Conservation (phyloP, 176 grass and related monocot genomes). For the Oryza australiensis region DNA sequence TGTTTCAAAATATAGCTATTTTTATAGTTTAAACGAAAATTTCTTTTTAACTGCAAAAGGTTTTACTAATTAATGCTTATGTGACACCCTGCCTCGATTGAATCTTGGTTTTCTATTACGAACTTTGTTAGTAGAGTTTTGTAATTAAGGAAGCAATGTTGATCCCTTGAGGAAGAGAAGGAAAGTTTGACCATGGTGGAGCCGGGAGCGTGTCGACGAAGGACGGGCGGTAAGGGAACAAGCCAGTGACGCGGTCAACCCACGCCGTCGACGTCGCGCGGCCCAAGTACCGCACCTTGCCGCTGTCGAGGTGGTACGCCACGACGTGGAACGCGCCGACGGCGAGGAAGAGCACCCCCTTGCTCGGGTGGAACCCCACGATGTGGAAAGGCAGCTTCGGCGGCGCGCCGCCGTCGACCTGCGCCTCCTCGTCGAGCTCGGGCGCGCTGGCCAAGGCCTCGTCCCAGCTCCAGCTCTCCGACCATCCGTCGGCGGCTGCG, state of each 20-base stretch:
- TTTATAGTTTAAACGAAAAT: too few species aligned
- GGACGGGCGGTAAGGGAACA: constrained; percentile 21
- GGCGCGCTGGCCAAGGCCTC: background rate
- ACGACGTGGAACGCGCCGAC: constrained; percentile 17
- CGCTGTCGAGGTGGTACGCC: constrained; percentile 7
- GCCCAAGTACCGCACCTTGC: constrained; percentile 26
- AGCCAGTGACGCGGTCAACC: background rate
- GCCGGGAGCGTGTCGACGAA: constrained; percentile 1
- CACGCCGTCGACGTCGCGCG: too few species aligned
- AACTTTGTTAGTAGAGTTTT: too few species aligned
- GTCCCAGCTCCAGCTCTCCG: constrained; percentile 12
- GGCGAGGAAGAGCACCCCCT: constrained; percentile 5
- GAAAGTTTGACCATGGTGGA: too few species aligned
- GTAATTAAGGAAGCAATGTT: too few species aligned
- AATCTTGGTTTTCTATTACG: too few species aligned
- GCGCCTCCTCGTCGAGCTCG: background rate
- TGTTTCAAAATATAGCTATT: too few species aligned
- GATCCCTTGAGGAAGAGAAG: too few species aligned
- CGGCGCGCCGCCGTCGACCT: background rate
- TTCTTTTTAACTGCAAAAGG: too few species aligned
- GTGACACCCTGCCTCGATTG: too few species aligned
- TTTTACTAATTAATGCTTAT: too few species aligned
- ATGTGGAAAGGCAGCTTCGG: background rate
- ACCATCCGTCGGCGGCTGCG: too few species aligned
- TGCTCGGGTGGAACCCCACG: constrained; percentile 15